phyloP scores from a whole-genome alignment of 306 rosid genomes.

The Trifolium pratense region DNA sequence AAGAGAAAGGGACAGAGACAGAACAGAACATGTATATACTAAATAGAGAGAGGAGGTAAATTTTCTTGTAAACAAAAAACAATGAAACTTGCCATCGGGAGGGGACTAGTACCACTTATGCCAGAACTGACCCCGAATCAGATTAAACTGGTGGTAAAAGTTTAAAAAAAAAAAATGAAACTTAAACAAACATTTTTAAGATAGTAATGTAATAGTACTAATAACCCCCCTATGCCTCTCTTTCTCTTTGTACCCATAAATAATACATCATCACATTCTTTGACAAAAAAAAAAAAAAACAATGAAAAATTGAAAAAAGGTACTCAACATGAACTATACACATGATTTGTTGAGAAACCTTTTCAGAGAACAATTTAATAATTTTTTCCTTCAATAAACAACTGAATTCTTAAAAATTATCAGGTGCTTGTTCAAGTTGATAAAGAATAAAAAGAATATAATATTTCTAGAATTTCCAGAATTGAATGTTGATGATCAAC shows the following conservation, averaged over 20 bases:
- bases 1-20: conserved; percentile 9
- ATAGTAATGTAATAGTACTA: conserved; percentile 33
- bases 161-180: conserved; percentile 63
- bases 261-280: conserved; percentile 54
- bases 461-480: conserved; percentile 31
- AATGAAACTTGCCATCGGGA: conserved; percentile 57
- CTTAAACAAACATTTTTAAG: conserved; percentile 49
- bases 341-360: conserved; percentile 48
- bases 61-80: conserved; percentile 65
- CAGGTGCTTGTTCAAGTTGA: conserved; percentile 33
- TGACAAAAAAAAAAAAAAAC: conserved; percentile 44
- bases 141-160: too few species aligned
- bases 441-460: conserved; percentile 60
- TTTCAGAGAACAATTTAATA: conserved; percentile 37
- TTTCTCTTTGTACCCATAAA: conserved; percentile 44
- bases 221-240: conserved; percentile 34
- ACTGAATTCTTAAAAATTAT: conserved; percentile 30
- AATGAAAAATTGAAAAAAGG: conserved; percentile 8
- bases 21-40: conserved; percentile 31
- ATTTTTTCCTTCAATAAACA: conserved; percentile 37
- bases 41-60: conserved; percentile 20
- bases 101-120: too few species aligned
- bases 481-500: conserved; percentile 35
- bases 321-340: conserved; percentile 61
- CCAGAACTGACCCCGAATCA: too few species aligned